Evolutionary conservation across 2,329 filamentous ascomycete genomes (phyloP).

Genomic region (Orbilia ellipsospora): DNA sequence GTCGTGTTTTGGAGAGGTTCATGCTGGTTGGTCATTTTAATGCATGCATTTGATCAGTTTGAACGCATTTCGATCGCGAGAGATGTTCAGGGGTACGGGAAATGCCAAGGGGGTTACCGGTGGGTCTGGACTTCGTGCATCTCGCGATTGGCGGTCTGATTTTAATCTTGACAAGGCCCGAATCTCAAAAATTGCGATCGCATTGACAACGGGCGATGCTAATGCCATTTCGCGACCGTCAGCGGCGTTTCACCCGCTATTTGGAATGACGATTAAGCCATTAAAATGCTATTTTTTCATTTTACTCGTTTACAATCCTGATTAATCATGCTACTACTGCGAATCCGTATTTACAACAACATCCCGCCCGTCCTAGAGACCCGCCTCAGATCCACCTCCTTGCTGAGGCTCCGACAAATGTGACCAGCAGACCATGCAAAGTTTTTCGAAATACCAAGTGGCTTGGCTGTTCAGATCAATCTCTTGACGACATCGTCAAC

Average conservation of each 20-base stretch:
- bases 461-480: conserved; percentile 63
- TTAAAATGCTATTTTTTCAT: background rate
- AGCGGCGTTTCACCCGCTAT: conserved; percentile 22
- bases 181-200: background rate
- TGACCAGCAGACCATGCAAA: background rate
- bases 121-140: background rate
- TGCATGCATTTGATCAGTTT: background rate
- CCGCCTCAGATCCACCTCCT: background rate
- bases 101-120: conserved; percentile 5
- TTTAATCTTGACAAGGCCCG: background rate
- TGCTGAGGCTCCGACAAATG: background rate
- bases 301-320: background rate
- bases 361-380: conserved; percentile 15
- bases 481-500: conserved; percentile 85
- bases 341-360: conserved; percentile 5
- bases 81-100: conserved; percentile 36
- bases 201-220: conserved; percentile 16
- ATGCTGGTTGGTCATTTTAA: background rate
- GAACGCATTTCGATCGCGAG: background rate
- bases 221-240: conserved; percentile 1
- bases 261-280: conserved; percentile 5
- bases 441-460: background rate
- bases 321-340: conserved; percentile 15
- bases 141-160: background rate
- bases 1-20: background rate